Conservation (phyloP, 164 flowering plant species). For the Nymphaea colorata region DNA sequence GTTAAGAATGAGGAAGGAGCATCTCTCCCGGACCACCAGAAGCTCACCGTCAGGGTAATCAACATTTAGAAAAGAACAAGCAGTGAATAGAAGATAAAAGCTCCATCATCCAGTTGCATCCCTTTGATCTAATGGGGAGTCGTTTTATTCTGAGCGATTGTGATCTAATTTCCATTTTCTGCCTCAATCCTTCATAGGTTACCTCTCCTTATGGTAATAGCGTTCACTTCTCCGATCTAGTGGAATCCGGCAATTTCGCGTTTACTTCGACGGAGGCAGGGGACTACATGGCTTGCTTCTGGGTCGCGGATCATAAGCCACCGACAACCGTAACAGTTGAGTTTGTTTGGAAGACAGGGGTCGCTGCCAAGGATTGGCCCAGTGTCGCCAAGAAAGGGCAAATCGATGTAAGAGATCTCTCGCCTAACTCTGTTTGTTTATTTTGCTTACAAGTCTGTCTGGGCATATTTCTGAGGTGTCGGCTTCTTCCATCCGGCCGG, state of each 20-base stretch:
- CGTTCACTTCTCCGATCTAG: slow-evolving; percentile 40
- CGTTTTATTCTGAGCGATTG: no score
- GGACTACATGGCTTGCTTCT: slow-evolving; percentile 58
- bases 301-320: slow-evolving; percentile 39
- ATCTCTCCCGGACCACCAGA: slow-evolving; percentile 47
- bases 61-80: not conserved
- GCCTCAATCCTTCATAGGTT: slow-evolving; percentile 24
- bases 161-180: no score
- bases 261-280: slow-evolving; percentile 66
- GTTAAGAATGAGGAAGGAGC: slow-evolving; percentile 33
- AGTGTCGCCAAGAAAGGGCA: slow-evolving; percentile 71
- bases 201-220: slow-evolving; percentile 51
- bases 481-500: no score
- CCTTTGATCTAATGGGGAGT: no score
- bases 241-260: slow-evolving; percentile 54
- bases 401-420: slow-evolving; percentile 37
- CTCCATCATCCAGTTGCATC: not conserved
- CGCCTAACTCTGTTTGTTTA: not conserved
- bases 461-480: no score
- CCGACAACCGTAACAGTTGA: slow-evolving; percentile 28
- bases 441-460: not conserved
- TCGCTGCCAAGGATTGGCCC: slow-evolving; percentile 71
- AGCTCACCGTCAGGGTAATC: slow-evolving; percentile 21
- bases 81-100: not conserved
- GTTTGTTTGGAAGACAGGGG: slow-evolving; percentile 74